Base-by-base conservation (phyloP, 805 yeast species). In the Groenewaldozyma tartarivorans region DNA sequence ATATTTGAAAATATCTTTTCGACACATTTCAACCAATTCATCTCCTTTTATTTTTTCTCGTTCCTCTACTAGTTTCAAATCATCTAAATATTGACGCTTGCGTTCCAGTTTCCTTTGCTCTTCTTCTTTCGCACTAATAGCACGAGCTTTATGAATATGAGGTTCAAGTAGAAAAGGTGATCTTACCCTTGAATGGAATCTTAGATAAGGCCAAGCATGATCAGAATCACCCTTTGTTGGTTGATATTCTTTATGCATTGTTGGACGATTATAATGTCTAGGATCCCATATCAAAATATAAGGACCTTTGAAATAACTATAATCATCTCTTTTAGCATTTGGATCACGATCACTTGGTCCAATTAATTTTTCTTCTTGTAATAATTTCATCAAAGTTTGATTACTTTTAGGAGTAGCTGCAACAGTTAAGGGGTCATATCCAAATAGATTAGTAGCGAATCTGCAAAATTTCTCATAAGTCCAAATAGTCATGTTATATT, bases 331-430 rank as follows among this genome's bases (percentile, higher is more conserved):
- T 49, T 72, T 77, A 2, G 94, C 92, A 47, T 69, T 72, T 9
- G 94, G 92, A 57, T 88, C 96, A 49, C 95, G 74, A 58, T 88
- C 96, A 1, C 95, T 82, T 0, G 95, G 82, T 9, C 96, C 96
- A 57, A 75, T 78, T 11, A 84, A 62, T 53, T 84, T 84, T 56
- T 92, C 98, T 54, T 85, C 87, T 48, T 79, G 77, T 51, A 90
- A 69, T 47, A 90, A 67, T 37, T 79, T 74, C 2, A 80, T 71
- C 36, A 80, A 61, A 7, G 34, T 27, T 16, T 24, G 30, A 29
- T 24, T 4, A 30, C 40, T 11, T 21, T 33, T 26, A n/a, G 24
- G 29, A n/a, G n/a, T n/a, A 16, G 40, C 41, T 18, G 26, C 34
- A 15, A 27, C 13, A n/a, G 40, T n/a, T 15, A 35, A 19, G 5